Percentiles rank a stretch among this genome's conserved stretches.
phyloP scores from a whole-genome alignment of 441 rosid species.

The Biscutella laevigata region DNA sequence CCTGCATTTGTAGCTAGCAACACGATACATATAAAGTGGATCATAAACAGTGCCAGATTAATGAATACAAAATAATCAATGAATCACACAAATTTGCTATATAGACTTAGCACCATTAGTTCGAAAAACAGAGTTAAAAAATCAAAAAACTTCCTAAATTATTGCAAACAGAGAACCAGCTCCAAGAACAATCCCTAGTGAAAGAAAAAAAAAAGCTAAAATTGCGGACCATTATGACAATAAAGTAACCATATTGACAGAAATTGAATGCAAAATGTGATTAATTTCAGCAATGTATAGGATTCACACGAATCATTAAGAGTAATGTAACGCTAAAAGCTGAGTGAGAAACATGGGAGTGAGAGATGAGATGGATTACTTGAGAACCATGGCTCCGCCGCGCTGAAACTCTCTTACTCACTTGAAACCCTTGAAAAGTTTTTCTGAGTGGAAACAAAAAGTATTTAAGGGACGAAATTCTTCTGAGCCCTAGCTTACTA shows the following conservation, averaged over 20 bases:
- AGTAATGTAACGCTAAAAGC: not conserved
- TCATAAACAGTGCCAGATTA: not conserved
- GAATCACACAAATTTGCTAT: not conserved
- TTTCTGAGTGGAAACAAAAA: not conserved
- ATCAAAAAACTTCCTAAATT: too few relatives aligned
- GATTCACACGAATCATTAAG: not conserved
- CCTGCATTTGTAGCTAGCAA: too few relatives aligned
- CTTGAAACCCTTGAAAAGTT: constrained; percentile 32
- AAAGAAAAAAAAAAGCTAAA: too few relatives aligned
- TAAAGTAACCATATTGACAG: not conserved
- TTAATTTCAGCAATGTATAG: not conserved
- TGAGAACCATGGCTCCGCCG: constrained; percentile 64
- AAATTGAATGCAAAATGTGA: not conserved
- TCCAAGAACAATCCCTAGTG: too few relatives aligned
- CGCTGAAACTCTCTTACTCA: constrained; percentile 9
- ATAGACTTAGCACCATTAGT: not conserved
- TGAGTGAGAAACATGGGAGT: not conserved
- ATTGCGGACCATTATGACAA: not conserved
- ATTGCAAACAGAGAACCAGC: too few relatives aligned
- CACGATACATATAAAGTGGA: too few relatives aligned
- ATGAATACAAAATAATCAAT: not conserved
- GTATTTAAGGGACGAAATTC: constrained; percentile 15
- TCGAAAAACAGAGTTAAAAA: not conserved
- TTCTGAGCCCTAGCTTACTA: constrained; percentile 19
- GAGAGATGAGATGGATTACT: constrained; percentile 30